A percentile compares a stretch with the other conserved stretches of the same genome.
phyloP scores from a whole-genome alignment of 805 yeast species.

The Ascoidea rubescens region DNA sequence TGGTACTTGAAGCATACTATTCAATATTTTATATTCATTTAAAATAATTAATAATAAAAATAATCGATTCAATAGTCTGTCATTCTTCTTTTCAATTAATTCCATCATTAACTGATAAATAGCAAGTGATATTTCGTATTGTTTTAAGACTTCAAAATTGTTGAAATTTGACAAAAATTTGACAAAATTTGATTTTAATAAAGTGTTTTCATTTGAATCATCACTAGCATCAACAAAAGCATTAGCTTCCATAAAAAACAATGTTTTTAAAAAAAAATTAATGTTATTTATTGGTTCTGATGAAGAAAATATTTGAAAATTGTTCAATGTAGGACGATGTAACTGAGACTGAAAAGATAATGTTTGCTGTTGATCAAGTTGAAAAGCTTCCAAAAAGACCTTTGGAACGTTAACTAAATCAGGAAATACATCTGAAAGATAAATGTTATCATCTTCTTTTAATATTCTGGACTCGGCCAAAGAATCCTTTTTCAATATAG shows the following conservation, averaged over 20 bases:
- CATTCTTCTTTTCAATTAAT: constrained; percentile 27
- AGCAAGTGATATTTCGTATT: constrained; percentile 28
- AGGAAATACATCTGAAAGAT: background rate
- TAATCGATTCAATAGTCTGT: constrained; percentile 31
- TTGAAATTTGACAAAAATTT: constrained; percentile 34
- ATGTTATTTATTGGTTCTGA: constrained; percentile 16
- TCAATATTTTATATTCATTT: too few species aligned
- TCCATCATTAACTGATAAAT: constrained; percentile 19
- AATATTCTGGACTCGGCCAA: constrained; percentile 21
- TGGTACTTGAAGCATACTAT: too few species aligned
- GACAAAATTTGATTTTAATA: constrained; percentile 39
- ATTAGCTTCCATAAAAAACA: too few species aligned
- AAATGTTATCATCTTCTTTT: constrained; percentile 19
- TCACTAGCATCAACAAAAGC: too few species aligned
- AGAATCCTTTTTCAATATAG: constrained; percentile 25
- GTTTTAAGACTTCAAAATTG: constrained; percentile 29
- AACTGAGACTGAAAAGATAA: too few species aligned
- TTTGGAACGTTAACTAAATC: too few species aligned
- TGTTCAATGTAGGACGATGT: constrained; percentile 15
- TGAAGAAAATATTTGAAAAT: constrained; percentile 18
- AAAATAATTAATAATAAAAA: constrained; percentile 27
- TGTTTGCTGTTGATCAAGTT: too few species aligned
- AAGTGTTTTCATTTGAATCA: constrained; percentile 32
- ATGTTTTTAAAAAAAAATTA: constrained; percentile 19
- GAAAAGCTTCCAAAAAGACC: too few species aligned